phyloP scores from a whole-genome alignment of 441 rosid genomes.

The Pelargonium cotyledonis region DNA sequence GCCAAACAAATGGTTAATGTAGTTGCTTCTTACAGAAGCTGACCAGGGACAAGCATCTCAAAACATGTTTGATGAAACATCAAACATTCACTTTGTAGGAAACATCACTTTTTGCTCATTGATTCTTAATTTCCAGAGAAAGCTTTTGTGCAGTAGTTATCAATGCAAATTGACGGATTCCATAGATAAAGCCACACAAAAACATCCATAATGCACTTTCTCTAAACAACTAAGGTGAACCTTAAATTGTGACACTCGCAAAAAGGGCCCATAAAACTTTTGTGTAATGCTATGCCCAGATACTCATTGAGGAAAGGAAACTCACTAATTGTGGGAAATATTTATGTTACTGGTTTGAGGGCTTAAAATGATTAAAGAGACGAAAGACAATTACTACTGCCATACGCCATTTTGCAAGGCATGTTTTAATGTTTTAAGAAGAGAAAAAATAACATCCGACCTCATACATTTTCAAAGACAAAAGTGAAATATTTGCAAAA shows the following conservation, averaged over 20 bases:
- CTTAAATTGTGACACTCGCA: not conserved
- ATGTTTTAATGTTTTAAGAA: not conserved
- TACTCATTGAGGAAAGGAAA: not conserved
- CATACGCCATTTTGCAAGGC: not conserved
- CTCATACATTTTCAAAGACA: not conserved
- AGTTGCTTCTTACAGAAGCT: not conserved
- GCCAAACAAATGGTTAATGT: not conserved
- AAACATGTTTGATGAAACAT: not conserved
- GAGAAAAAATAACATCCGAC: not conserved
- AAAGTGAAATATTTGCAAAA: not conserved
- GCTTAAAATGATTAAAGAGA: not conserved
- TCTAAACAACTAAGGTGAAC: not conserved
- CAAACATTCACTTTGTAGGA: not conserved
- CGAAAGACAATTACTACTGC: not conserved
- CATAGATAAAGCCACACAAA: not conserved
- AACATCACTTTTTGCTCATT: not conserved
- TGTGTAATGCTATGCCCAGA: not conserved
- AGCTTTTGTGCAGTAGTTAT: not conserved
- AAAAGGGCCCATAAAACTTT: not conserved
- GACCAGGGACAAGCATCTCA: not conserved
- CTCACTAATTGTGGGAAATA: not conserved
- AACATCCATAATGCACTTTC: too few relatives aligned
- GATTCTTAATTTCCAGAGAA: not conserved
- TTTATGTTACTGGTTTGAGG: not conserved
- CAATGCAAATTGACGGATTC: not conserved